phyloP scores from a whole-genome alignment of 2,329 filamentous ascomycete genomes.

The Knoxdaviesia proteae region DNA sequence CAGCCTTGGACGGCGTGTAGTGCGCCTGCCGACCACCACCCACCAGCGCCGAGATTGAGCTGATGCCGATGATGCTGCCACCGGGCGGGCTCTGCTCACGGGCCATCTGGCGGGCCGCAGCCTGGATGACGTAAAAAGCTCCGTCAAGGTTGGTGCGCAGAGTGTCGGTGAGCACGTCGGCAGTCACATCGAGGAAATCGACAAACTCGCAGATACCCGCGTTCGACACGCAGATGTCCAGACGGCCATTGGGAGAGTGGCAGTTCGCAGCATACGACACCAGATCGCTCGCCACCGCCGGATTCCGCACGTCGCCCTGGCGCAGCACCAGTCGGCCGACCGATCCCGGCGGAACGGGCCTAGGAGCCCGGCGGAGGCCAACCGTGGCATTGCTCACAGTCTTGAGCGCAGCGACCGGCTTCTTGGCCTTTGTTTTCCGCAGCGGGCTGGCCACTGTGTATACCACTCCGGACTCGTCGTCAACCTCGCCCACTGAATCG shows the following conservation, averaged over 20 bases:
- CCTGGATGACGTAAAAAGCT: conserved; percentile 75
- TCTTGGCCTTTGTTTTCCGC: conserved; percentile 8
- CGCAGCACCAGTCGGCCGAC: conserved; percentile 41
- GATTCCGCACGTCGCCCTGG: conserved; percentile 56
- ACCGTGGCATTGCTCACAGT: too few species aligned
- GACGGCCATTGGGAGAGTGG: conserved; percentile 29
- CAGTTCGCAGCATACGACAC: conserved; percentile 42
- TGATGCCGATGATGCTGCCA: conserved; percentile 62
- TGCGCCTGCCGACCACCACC: conserved; percentile 64
- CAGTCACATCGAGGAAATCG: conserved; percentile 58
- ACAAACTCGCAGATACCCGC: conserved; percentile 77
- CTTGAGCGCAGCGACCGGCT: background rate
- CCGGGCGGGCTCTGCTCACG: conserved; percentile 37
- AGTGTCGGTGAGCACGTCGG: conserved; percentile 50
- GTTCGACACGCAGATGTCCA: conserved; percentile 73
- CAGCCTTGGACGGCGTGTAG: conserved; percentile 79
- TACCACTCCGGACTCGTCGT: too few species aligned
- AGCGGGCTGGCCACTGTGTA: too few species aligned
- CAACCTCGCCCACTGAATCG: too few species aligned
- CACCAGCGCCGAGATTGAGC: conserved; percentile 53
- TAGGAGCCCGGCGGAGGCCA: conserved; percentile 3
- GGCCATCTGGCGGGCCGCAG: conserved; percentile 68
- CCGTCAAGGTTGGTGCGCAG: conserved; percentile 67
- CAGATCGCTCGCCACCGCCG: conserved; percentile 47
- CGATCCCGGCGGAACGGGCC: too few species aligned